These are phyloP conservation scores for Rhodocollybia butyracea DNA, from an alignment of 768 basidiomycete genomes.

Conservation along the genomic window DNA sequence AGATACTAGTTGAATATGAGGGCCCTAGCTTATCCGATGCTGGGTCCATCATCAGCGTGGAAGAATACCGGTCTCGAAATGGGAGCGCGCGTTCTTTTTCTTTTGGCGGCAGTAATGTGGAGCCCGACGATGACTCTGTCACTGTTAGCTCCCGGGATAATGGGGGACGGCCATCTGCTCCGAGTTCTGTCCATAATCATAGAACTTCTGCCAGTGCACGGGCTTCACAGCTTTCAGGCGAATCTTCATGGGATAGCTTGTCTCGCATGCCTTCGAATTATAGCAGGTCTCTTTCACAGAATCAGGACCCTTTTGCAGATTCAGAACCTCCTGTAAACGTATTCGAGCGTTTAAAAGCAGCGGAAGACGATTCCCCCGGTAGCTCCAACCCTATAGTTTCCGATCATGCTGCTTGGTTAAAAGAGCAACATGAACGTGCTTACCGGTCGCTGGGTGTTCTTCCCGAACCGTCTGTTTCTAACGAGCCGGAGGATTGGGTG, in stretches of 20 bases:
- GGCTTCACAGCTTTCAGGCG: slow-evolving; percentile 12
- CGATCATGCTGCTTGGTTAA: slow-evolving; percentile 72
- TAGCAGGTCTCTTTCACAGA: slow-evolving; percentile 11
- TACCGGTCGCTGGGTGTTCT: slow-evolving; percentile 56
- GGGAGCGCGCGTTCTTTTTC: slow-evolving; percentile 56
- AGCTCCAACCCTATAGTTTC: slow-evolving; percentile 44
- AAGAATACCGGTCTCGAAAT: slow-evolving; percentile 64
- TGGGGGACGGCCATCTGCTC: slow-evolving; percentile 17
- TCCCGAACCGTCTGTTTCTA: slow-evolving; percentile 58
- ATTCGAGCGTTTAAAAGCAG: slow-evolving; percentile 54
- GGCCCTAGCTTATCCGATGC: slow-evolving; percentile 90
- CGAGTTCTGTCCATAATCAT: background rate
- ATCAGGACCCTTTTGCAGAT: slow-evolving; percentile 25
- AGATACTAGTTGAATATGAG: slow-evolving; percentile 84
- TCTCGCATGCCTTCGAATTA: slow-evolving; percentile 1
- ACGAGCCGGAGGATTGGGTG: slow-evolving; percentile 41
- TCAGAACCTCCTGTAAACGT: slow-evolving; percentile 37
- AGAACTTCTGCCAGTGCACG: slow-evolving; percentile 1
- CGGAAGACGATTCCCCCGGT: slow-evolving; percentile 43
- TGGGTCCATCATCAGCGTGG: slow-evolving; percentile 73
- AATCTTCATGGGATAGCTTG: slow-evolving; percentile 16
- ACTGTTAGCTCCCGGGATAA: slow-evolving; percentile 74
- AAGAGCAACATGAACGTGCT: slow-evolving; percentile 72
- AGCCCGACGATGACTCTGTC: slow-evolving; percentile 69
- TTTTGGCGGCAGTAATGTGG: slow-evolving; percentile 40